These are phyloP conservation scores for Hyaloperonospora brassicae DNA, from an alignment of 352 stramenopile species.

Conservation along the genomic window DNA sequence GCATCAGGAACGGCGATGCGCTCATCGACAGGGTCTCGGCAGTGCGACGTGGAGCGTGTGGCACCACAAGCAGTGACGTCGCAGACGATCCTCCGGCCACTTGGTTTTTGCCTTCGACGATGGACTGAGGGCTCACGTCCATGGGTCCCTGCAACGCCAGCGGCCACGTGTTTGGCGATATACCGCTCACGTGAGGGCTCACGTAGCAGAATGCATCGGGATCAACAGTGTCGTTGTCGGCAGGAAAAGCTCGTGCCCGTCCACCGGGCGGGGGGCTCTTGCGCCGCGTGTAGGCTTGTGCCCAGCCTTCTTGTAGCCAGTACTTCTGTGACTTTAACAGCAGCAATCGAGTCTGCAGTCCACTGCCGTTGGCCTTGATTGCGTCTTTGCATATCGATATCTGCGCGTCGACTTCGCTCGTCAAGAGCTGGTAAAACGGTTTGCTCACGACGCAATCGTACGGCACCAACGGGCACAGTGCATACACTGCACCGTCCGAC, in stretches of 20 bases:
- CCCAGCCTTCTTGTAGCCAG: conserved; percentile 70
- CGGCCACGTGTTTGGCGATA: conserved; percentile 68
- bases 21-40: conserved; percentile 27
- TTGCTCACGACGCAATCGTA: conserved; percentile 45
- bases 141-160: conserved; percentile 63
- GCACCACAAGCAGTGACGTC: conserved; percentile 45
- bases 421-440: conserved; percentile 40
- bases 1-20: conserved; percentile 51
- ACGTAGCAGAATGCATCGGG: conserved; percentile 34
- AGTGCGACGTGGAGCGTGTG: conserved; percentile 25
- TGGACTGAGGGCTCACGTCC: conserved; percentile 44
- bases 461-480: conserved; percentile 61
- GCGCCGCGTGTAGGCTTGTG: conserved; percentile 10
- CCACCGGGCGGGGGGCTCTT: conserved; percentile 13
- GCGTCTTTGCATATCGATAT: conserved; percentile 48
- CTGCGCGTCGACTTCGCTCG: conserved; percentile 53
- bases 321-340: conserved; percentile 82
- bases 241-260: conserved; percentile 2
- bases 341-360: conserved; percentile 32
- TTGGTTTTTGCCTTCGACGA: conserved; percentile 44
- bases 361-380: conserved; percentile 8
- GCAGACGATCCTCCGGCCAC: conserved; percentile 18
- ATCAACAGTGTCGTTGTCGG: conserved; percentile 7
- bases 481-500: conserved; percentile 61
- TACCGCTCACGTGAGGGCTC: conserved; percentile 56